Evolutionary conservation across 2,329 filamentous ascomycete species (phyloP).

Genomic region (Aspergillus udagawae): DNA sequence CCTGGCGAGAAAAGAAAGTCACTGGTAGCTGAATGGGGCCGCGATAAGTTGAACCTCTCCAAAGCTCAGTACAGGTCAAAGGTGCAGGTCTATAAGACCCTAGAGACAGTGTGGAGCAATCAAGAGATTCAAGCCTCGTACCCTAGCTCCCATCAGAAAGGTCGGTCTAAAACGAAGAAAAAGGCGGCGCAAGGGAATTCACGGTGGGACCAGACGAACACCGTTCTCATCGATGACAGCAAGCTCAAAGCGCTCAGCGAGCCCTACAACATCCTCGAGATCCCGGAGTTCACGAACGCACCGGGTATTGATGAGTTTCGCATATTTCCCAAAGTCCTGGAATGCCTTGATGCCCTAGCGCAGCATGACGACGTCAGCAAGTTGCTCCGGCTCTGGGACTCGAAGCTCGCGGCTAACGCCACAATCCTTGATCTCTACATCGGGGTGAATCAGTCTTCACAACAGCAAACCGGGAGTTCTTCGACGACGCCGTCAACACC

Average conservation of each 20-base stretch:
- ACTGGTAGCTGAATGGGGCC: conserved; percentile 70
- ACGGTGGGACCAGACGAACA: conserved; percentile 77
- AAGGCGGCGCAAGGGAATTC: conserved; percentile 35
- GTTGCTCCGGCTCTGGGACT: conserved; percentile 35
- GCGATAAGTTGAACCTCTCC: conserved; percentile 70
- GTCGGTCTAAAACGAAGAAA: conserved; percentile 1
- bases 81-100: conserved; percentile 85
- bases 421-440: conserved; percentile 22
- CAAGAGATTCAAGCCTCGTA: conserved; percentile 42
- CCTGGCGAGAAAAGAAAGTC: conserved; percentile 47
- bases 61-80: conserved; percentile 61
- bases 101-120: conserved; percentile 66
- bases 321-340: conserved; percentile 49
- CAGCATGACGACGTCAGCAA: conserved; percentile 48
- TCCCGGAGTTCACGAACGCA: conserved; percentile 67
- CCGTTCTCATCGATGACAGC: conserved; percentile 84
- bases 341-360: conserved; percentile 50
- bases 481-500: not conserved
- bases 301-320: conserved; percentile 39
- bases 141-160: conserved; percentile 21
- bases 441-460: conserved; percentile 4
- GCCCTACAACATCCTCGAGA: conserved; percentile 74
- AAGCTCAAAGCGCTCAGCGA: conserved; percentile 74
- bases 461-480: not conserved
- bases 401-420: not conserved